A percentile compares a stretch with the other conserved stretches of the same genome.
Conservation (phyloP, 306 rosid genomes). For the Rosa chinensis region DNA sequence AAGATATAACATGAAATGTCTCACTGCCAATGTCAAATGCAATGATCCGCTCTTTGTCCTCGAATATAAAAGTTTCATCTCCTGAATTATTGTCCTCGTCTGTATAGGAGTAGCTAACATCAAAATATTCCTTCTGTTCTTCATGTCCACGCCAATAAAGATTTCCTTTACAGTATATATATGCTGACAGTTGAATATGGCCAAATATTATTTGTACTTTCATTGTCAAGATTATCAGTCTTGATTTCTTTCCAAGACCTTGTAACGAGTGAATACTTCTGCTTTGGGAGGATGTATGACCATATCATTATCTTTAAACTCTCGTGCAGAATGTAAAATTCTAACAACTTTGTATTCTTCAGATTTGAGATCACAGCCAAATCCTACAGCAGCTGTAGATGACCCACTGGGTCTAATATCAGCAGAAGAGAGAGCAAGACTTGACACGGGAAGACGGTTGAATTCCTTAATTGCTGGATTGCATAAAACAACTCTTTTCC, state of each 20-base stretch:
- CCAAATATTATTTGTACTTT: neutral
- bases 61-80: neutral
- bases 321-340: neutral
- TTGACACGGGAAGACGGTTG: neutral
- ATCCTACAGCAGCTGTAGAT: conserved; percentile 1
- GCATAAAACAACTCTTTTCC: neutral
- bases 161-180: neutral
- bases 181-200: neutral
- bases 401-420: neutral
- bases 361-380: neutral
- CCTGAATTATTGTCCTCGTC: neutral
- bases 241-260: conserved; percentile 21
- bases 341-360: conserved; percentile 1
- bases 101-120: neutral
- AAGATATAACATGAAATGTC: neutral
- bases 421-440: neutral
- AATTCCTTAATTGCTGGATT: neutral
- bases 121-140: neutral
- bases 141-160: neutral
- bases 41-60: neutral
- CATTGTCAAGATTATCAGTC: neutral
- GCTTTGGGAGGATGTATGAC: neutral
- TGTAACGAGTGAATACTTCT: conserved; percentile 1
- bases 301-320: neutral
- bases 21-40: neutral